Percentiles rank a stretch among this genome's conserved stretches.
phyloP scores from a whole-genome alignment of 73 alveolate genomes.

The Paramecium octaurelia region DNA sequence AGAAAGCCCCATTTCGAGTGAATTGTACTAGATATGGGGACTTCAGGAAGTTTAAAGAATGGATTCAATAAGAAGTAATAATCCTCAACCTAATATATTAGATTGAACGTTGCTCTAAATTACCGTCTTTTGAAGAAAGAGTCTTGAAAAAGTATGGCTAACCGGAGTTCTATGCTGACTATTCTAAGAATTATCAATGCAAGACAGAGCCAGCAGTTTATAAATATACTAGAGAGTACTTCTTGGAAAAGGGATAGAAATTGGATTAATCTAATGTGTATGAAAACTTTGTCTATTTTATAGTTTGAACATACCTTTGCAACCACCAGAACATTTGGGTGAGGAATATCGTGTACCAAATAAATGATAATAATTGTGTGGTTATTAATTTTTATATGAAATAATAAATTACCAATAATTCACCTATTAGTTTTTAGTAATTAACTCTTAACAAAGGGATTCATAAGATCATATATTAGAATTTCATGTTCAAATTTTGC shows the following conservation, averaged over 20 bases:
- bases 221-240: constrained; percentile 7
- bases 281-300: neutral
- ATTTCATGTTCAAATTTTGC: neutral
- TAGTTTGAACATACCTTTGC: neutral
- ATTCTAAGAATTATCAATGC: neutral
- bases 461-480: neutral
- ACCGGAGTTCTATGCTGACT: neutral
- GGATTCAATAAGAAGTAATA: neutral
- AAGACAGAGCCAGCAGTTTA: neutral
- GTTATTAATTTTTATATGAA: constrained; percentile 14
- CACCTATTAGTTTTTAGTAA: neutral
- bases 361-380: neutral
- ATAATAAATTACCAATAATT: neutral
- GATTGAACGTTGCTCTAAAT: neutral
- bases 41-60: neutral
- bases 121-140: neutral
- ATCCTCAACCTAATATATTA: neutral
- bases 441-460: neutral
- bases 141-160: neutral
- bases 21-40: constrained; percentile 44
- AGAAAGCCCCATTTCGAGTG: constrained; percentile 23
- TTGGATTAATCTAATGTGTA: neutral
- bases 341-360: constrained; percentile 32
- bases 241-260: constrained; percentile 1
- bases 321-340: neutral